Base-by-base conservation (phyloP, 768 basidiomycete species). In the Auricularia auricula-judae region DNA sequence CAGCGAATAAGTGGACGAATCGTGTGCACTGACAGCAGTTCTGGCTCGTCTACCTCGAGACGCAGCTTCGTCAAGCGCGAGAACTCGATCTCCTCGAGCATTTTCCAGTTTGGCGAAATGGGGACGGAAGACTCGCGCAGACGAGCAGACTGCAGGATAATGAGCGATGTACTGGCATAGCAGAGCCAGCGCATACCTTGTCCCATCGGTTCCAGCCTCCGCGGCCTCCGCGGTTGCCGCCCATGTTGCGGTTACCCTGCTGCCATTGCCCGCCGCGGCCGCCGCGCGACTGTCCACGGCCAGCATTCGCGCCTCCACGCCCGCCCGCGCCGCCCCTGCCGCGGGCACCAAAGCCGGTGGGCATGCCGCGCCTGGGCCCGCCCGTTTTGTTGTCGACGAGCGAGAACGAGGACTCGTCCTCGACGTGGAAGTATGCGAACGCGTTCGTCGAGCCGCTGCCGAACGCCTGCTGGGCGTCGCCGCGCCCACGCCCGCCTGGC, bases 71-170 rank as follows among this genome's bases (percentile, higher is more conserved):
- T 77, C 65, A 99, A 80, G 62, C 96, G 87, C 76, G 90, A 84
- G 79, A 98, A 98, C 73, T 98, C 94, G 70, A 99, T 87, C 78
- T 99, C 97, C 76, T 99, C 97, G 60, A 97, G 79, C 83, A 97
- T 88, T n/a, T 81, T 77, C 97, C 97, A 99, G 67, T 89, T 86
- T 21, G 91, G 85, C 61, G 88, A 89, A 70, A 99, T 96, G 33
- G 87, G 88, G 65, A 99, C 92, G 1, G 93, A 95, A 3, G 94
- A 89, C 76, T 98, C 96, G 61, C 97, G 86, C 47, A 86, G 83
- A 66, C 93, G 87, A 68, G 88, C 86, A 68, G 80, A 90, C 93
- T 87, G 73, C 72, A 96, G 92, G 93, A 4, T 93, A 95, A 72
- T 93, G 89, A 77, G 91, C 87, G 89, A 90, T 93, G 47, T 89